These are phyloP conservation scores for Orobanche coerulescens DNA, from an alignment of 257 asterid genomes.

Conservation along the genomic window DNA sequence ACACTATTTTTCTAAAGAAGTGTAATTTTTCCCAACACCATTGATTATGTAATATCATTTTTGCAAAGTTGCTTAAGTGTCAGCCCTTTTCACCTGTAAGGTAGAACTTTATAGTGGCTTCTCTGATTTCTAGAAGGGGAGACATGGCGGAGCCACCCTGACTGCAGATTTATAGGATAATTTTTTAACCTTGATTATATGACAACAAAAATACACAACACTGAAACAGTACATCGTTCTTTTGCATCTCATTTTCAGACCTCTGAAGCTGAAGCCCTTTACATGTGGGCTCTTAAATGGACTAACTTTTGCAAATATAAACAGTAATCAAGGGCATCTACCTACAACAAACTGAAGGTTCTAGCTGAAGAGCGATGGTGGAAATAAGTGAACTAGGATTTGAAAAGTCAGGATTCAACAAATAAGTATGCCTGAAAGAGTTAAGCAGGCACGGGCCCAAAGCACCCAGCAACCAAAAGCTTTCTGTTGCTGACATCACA, in stretches of 20 bases:
- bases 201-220: background rate
- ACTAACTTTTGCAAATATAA: background rate
- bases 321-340: background rate
- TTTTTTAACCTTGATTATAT: background rate
- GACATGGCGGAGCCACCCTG: background rate
- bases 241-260: background rate
- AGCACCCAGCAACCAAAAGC: background rate
- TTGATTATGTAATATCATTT: too few species aligned
- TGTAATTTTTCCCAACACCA: too few species aligned
- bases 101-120: background rate
- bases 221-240: background rate
- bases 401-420: slow-evolving; percentile 2
- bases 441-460: background rate
- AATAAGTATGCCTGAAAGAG: slow-evolving; percentile 1
- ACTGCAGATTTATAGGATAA: slow-evolving; percentile 1
- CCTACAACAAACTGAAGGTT: background rate
- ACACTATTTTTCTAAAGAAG: too few species aligned
- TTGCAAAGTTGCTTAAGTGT: slow-evolving; percentile 8
- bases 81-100: background rate
- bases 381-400: background rate
- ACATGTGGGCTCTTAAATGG: background rate
- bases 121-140: background rate
- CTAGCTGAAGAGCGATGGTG: background rate
- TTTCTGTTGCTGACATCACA: slow-evolving; percentile 5
- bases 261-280: background rate